Base-by-base conservation (phyloP, 495 filamentous ascomycete species). In the Penicillium verhagenii region DNA sequence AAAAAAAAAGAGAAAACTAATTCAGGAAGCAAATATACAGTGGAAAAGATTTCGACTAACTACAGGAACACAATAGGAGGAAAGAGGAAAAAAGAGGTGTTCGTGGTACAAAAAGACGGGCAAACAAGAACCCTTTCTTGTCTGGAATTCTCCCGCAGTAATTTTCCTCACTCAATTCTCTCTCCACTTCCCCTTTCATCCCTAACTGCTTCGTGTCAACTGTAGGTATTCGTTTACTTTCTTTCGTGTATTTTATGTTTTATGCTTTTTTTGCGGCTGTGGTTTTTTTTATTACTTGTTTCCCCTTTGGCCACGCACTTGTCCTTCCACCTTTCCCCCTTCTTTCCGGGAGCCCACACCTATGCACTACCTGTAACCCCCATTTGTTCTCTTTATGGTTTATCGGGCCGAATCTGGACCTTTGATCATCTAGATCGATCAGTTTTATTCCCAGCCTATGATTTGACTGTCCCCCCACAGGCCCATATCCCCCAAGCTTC, bases 271-370 rank as follows among this genome's bases (percentile, higher is more conserved):
- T 53, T 65, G 61, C 49, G 50, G 29, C 51, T 20, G 16, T 57
- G 46, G 57, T 48, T 56, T 39, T 49, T 39, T 44, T 50, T 53
- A 33, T 35, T 54, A 52, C 11, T 35, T 52, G 29, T 43, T 56
- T 53, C 44, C 48, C 43, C 58, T 72, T 62, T 72, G 66, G 72
- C 72, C 70, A 75, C 72, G 70, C 72, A 75, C 72, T 50, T 35
- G 33, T 35, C 55, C 60, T 53, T 42, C 47, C 29, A 37, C 55
- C 42, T 54, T 45, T 54, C 47, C 44, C 52, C 57, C 51, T 53
- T 57, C 59, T 46, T 55, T 51, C 43, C 44, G 35, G 45, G 43
- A 54, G 49, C 16, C 57, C 52, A 56, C 55, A 54, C 58, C 46
- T 48, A 45, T 43, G 59, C 59, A 52, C 39, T 50, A 62, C 50